Base-by-base conservation (phyloP, 495 filamentous ascomycete genomes). In the Aspergillus conjunctus region DNA sequence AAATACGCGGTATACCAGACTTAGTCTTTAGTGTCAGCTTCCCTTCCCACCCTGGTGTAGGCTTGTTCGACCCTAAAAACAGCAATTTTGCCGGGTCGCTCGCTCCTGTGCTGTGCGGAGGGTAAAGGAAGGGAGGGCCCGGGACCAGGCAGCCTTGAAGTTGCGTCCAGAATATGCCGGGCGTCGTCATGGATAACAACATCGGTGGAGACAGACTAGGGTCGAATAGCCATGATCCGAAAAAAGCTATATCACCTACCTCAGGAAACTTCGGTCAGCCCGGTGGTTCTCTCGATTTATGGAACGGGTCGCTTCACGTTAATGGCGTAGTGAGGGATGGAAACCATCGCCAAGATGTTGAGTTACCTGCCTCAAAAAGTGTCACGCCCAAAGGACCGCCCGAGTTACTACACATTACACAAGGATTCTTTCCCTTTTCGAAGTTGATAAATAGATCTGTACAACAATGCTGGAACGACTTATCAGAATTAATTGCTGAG, bases 391-490 rank as follows among this genome's bases (percentile, higher is more conserved):
- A 17, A 22, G 48, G 56, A 5, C 87, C 88, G 0, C 90, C 91
- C 34, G 88, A 93, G 66, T 84, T 98, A 18, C 75, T 81, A 50
- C 92, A 95, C 62, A 90, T 97, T 58, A 90, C 89, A 0, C 75
- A 87, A 56, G 85, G 86, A 30, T 95, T 89, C 62, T 77, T 90
- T 26, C 86, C 89, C 4, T 77, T 96, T 30, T 81, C 83, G 15
- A 79, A 78, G 39, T 75, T 98, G 21, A 78, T 97, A 48, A 81
- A 82, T 53, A 85, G 94, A 56, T 81, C 93, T 12, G 87, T 87
- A 31, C 91, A 97, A 69, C 87, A 90, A 72, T 90, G 89, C 45
- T 92, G 88, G 73, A 89, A 88, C 58, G 85, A 87, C 55, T 79
- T 98, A 8, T 79, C 79, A 15, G 87, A 91, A 14, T 73, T 87